Percentiles rank a stretch among this genome's conserved stretches.
These are phyloP conservation scores for Schizochytrium sp. DNA, from an alignment of 108 stramenopile species.

Conservation along the genomic window DNA sequence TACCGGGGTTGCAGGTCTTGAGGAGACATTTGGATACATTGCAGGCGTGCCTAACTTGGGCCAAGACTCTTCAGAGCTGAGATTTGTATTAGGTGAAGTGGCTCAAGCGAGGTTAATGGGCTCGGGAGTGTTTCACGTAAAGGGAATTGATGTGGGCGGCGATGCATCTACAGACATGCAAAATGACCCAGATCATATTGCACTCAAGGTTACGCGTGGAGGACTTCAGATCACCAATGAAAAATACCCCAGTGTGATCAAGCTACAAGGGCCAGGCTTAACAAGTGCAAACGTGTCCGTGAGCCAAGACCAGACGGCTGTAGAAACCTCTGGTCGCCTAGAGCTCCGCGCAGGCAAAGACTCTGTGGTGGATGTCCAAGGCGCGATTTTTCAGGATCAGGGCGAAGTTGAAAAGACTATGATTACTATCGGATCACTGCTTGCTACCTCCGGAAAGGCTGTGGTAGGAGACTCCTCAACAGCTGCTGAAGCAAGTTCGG, in stretches of 20 bases:
- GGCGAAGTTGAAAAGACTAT: not conserved
- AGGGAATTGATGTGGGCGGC: not conserved
- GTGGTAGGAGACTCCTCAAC: not conserved
- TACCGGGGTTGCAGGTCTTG: constrained; percentile 2
- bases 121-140: not conserved
- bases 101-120: constrained; percentile 12
- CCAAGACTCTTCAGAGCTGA: not conserved
- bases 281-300: not conserved
- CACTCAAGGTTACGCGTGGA: constrained; percentile 30
- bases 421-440: not conserved
- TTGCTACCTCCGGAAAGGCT: not conserved
- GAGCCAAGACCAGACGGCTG: not conserved
- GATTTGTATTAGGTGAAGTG: not conserved
- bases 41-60: constrained; percentile 12
- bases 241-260: not conserved
- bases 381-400: not conserved
- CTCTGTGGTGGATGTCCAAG: not conserved
- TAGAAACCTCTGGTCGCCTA: not conserved
- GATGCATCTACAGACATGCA: not conserved
- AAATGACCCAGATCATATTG: not conserved
- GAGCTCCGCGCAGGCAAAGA: not conserved
- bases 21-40: constrained; percentile 29
- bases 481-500: not conserved
- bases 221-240: constrained; percentile 42
- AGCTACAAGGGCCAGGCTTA: not conserved